These are phyloP conservation scores for Vicia sativa DNA, from an alignment of 306 rosid genomes.

Conservation along the genomic window DNA sequence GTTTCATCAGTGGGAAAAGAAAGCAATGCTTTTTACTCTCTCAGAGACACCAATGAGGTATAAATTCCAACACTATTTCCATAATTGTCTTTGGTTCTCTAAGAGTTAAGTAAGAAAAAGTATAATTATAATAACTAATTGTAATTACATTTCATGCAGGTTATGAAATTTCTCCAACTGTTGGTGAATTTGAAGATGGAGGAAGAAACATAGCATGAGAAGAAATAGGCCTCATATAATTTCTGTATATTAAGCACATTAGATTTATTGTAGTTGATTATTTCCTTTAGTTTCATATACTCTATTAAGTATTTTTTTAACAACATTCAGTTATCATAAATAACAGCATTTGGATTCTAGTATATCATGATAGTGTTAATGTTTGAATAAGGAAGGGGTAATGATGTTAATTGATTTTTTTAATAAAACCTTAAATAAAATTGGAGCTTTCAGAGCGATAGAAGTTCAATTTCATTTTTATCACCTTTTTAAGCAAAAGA, in stretches of 20 bases:
- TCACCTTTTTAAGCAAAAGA: no score
- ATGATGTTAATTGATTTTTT: no score
- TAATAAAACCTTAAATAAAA: no score
- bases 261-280: conserved; percentile 6
- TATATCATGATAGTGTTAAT: no score
- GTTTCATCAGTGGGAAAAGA: conserved; percentile 78
- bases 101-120: neutral
- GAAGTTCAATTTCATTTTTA: no score
- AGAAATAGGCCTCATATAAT: conserved; percentile 20
- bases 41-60: conserved; percentile 76
- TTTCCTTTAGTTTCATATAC: conserved; percentile 17
- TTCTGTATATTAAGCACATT: conserved; percentile 8
- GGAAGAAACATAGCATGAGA: conserved; percentile 31
- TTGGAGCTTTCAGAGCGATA: no score
- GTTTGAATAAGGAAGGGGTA: no score
- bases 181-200: conserved; percentile 68
- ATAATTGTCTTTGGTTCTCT: conserved; percentile 11
- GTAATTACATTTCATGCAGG: conserved; percentile 52
- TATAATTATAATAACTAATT: neutral
- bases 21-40: conserved; percentile 81
- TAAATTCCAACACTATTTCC: conserved; percentile 10
- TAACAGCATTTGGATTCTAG: conserved; percentile 13
- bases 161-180: conserved; percentile 76
- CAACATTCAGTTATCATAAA: conserved; percentile 4
- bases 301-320: neutral